A percentile compares a stretch with the other conserved stretches of the same genome.
These are phyloP conservation scores for Strigomonas culicis DNA, from an alignment of 208 protist genomes.

Conservation along the genomic window DNA sequence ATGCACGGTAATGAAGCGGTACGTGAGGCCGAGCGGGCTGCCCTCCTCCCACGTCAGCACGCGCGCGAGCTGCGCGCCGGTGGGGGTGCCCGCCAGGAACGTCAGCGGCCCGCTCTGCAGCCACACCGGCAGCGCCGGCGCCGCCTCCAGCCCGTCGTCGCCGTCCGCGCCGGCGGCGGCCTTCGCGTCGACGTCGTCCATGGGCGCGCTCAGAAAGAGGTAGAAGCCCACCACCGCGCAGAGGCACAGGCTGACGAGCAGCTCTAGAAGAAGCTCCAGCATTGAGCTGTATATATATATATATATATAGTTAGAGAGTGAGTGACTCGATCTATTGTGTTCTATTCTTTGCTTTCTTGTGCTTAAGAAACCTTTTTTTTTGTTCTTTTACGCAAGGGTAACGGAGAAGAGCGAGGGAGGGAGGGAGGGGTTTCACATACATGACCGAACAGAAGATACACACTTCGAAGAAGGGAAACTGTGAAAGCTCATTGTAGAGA, in stretches of 20 bases:
- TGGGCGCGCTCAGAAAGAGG: slow-evolving; percentile 55
- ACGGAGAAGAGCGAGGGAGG: not conserved
- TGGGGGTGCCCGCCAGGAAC: slow-evolving; percentile 3
- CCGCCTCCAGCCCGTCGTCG: not conserved
- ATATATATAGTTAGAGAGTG: not conserved
- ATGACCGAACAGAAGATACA: too few species aligned
- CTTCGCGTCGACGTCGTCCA: slow-evolving; percentile 27
- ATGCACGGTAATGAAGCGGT: too few species aligned
- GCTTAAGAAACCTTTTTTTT: too few species aligned
- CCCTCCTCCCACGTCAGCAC: too few species aligned
- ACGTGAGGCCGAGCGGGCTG: too few species aligned
- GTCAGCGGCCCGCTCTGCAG: slow-evolving; percentile 1
- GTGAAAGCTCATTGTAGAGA: not conserved
- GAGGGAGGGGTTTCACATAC: too few species aligned
- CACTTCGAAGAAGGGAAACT: not conserved
- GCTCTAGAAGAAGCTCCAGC: slow-evolving; percentile 56
- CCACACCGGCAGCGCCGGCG: not conserved
- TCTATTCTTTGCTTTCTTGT: not conserved
- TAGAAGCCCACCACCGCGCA: slow-evolving; percentile 54
- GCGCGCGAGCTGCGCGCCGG: not conserved
- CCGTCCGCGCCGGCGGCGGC: not conserved
- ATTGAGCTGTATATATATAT: slow-evolving; percentile 12
- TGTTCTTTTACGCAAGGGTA: not conserved
- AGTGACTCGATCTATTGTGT: not conserved
- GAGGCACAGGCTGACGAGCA: slow-evolving; percentile 52